Conservation (phyloP, 257 asterid genomes). For the Solanum chilense region DNA sequence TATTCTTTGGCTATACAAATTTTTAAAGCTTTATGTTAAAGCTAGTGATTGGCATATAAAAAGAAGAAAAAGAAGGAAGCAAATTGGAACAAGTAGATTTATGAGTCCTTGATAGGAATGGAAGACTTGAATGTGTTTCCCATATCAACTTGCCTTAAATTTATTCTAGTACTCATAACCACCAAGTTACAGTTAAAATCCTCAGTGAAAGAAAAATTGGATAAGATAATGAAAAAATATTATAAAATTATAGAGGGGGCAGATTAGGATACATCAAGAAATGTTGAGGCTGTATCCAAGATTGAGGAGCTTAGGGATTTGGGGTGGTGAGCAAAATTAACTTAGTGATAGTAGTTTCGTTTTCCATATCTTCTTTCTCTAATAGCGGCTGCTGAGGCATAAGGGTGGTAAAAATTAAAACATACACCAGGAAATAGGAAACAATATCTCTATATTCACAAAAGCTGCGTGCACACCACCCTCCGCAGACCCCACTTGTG, state of each 20-base stretch:
- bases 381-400: not conserved
- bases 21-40: not conserved
- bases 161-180: not conserved
- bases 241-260: not conserved
- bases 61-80: not conserved
- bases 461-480: not conserved
- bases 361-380: not conserved
- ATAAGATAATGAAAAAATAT: not conserved
- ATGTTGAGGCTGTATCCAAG: not conserved
- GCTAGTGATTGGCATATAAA: not conserved
- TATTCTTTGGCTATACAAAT: not conserved
- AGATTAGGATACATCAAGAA: not conserved
- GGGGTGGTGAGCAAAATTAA: not conserved
- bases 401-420: not conserved
- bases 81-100: not conserved
- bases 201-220: not conserved
- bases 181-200: not conserved
- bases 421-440: not conserved
- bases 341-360: not conserved
- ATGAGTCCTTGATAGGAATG: not conserved
- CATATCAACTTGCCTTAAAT: not conserved
- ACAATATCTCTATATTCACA: not conserved
- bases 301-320: not conserved
- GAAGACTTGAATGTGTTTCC: not conserved
- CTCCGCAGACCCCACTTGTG: not conserved